These are phyloP conservation scores for Ophiostoma novo-ulmi DNA, from an alignment of 2,329 filamentous ascomycete genomes.

Conservation along the genomic window DNA sequence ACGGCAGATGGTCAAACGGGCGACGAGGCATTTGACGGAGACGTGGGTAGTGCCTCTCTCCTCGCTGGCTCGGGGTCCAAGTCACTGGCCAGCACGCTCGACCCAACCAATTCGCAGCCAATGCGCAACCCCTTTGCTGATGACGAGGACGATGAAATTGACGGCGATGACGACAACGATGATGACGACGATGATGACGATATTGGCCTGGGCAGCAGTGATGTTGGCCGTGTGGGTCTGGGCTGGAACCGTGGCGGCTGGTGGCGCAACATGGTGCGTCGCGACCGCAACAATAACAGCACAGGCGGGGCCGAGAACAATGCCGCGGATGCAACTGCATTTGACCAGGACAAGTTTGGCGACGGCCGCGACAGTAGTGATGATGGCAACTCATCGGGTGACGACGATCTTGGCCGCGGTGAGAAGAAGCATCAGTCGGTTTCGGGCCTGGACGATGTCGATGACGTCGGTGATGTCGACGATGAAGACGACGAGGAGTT, in stretches of 20 bases:
- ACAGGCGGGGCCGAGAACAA: neutral
- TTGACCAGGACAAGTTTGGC: conserved; percentile 32
- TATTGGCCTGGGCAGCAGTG: conserved; percentile 35
- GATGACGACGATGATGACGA: conserved; percentile 41
- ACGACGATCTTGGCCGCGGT: neutral
- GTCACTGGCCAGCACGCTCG: conserved; percentile 20
- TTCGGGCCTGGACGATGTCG: conserved; percentile 23
- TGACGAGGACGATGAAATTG: conserved; percentile 49
- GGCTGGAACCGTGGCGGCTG: conserved; percentile 36
- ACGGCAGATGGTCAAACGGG: neutral
- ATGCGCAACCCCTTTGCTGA: conserved; percentile 53
- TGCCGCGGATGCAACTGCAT: neutral
- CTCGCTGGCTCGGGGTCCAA: conserved; percentile 6
- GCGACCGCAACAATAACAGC: conserved; percentile 19
- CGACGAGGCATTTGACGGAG: neutral
- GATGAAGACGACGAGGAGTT: conserved; percentile 61
- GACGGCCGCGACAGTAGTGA: conserved; percentile 36
- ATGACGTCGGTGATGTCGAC: conserved; percentile 43
- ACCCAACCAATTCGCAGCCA: conserved; percentile 29
- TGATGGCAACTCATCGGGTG: conserved; percentile 31
- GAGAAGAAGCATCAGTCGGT: conserved; percentile 52
- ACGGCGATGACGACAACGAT: conserved; percentile 37
- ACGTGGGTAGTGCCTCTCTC: conserved; percentile 18
- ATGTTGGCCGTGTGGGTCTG: conserved; percentile 28
- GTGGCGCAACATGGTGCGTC: conserved; percentile 36